Percentiles rank a stretch among this genome's conserved stretches.
These are phyloP conservation scores for Fusarium sp. DNA, from an alignment of 2,329 filamentous ascomycete genomes.

Conservation along the genomic window DNA sequence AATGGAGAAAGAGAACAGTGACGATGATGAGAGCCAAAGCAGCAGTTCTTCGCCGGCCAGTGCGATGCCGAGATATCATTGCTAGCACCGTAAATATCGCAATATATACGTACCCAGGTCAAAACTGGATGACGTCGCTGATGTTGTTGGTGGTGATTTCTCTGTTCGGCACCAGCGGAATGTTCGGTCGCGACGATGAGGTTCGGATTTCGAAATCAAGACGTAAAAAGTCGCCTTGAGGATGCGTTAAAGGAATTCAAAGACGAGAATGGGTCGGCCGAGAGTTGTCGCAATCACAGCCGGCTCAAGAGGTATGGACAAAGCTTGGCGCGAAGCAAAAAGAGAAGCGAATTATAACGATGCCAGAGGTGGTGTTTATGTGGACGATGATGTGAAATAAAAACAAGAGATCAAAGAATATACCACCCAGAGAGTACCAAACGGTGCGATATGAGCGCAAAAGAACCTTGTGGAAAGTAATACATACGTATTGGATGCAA, in stretches of 20 bases:
- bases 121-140: slow-evolving; percentile 20
- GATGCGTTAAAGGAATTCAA: not conserved
- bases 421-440: slow-evolving; percentile 7
- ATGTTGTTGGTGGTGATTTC: not conserved
- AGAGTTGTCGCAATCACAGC: slow-evolving; percentile 4
- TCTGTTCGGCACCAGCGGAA: not conserved
- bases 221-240: not conserved
- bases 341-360: not conserved
- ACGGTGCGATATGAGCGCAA: slow-evolving; percentile 1
- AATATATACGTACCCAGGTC: not conserved
- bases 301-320: slow-evolving; percentile 12
- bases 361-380: not conserved
- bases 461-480: slow-evolving; percentile 11
- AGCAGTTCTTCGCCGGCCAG: slow-evolving; percentile 30
- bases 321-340: slow-evolving; percentile 2
- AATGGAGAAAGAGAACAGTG: slow-evolving; percentile 22
- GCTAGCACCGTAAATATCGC: slow-evolving; percentile 10
- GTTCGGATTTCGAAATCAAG: not conserved
- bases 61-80: slow-evolving; percentile 30
- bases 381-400: not conserved
- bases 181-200: not conserved
- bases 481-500: slow-evolving; percentile 11
- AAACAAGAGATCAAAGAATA: slow-evolving; percentile 4
- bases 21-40: slow-evolving; percentile 14
- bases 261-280: not conserved